These are phyloP conservation scores for Cyberlindnera euphorbiiphila DNA, from an alignment of 805 yeast species.

Conservation along the genomic window DNA sequence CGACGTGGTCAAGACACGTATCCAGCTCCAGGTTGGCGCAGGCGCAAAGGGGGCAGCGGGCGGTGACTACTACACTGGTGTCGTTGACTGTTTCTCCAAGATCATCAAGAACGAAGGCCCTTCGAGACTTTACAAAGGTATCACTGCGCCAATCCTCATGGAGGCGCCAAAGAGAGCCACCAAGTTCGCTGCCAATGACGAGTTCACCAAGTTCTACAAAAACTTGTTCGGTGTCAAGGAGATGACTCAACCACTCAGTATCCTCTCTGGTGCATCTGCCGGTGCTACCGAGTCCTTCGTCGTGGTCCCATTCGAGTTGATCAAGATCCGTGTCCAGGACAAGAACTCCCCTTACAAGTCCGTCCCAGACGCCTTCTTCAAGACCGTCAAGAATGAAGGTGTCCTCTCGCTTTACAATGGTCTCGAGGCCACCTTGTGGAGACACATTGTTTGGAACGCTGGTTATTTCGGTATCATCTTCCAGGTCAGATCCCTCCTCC, in stretches of 20 bases:
- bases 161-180: slow-evolving; percentile 99
- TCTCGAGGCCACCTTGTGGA: slow-evolving; percentile 94
- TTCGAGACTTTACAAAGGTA: slow-evolving; percentile 84
- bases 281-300: slow-evolving; percentile 97
- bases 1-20: slow-evolving; percentile 95
- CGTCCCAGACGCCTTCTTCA: slow-evolving; percentile 74
- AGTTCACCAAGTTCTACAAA: slow-evolving; percentile 85
- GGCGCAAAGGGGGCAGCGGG: slow-evolving; percentile 47
- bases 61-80: slow-evolving; percentile 81
- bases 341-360: slow-evolving; percentile 76
- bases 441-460: slow-evolving; percentile 96
- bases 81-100: slow-evolving; percentile 77
- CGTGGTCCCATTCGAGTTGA: slow-evolving; percentile 95
- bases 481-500: slow-evolving; percentile 78
- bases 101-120: slow-evolving; percentile 85
- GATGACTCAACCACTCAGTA: slow-evolving; percentile 78
- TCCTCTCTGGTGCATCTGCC: slow-evolving; percentile 95
- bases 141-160: slow-evolving; percentile 94
- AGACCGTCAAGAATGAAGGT: slow-evolving; percentile 75
- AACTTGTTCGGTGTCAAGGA: slow-evolving; percentile 60
- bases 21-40: slow-evolving; percentile 70
- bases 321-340: slow-evolving; percentile 94
- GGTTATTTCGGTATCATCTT: slow-evolving; percentile 95
- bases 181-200: slow-evolving; percentile 96
- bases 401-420: slow-evolving; percentile 85